A percentile compares a stretch with the other conserved stretches of the same genome.
Evolutionary conservation across 805 yeast species (phyloP).

Genomic region (Kodamaea kaohsiungensis): DNA sequence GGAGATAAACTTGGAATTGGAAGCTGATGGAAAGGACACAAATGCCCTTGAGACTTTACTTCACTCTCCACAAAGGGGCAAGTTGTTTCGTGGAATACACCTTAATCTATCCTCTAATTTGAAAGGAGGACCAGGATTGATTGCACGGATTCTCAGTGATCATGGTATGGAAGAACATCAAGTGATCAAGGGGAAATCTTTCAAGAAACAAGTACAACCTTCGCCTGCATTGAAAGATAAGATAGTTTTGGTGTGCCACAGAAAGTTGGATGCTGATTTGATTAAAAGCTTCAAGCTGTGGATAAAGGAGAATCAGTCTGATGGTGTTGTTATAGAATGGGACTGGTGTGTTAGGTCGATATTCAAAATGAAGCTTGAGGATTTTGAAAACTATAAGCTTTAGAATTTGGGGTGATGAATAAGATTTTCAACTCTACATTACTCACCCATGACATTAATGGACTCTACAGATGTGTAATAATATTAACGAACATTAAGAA

Average conservation of each 20-base stretch:
- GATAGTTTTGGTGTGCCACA: conserved; percentile 30
- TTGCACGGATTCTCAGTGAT: conserved; percentile 55
- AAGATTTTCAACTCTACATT: too few species aligned
- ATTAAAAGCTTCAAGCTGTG: conserved; percentile 22
- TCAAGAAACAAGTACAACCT: conserved; percentile 13
- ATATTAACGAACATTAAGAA: background rate
- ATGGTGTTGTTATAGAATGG: conserved; percentile 54
- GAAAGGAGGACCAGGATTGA: conserved; percentile 60
- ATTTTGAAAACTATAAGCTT: conserved; percentile 20
- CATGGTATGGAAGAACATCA: conserved; percentile 52
- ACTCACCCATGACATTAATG: too few species aligned
- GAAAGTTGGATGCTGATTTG: conserved; percentile 38
- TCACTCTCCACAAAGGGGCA: conserved; percentile 23
- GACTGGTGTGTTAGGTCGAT: conserved; percentile 62
- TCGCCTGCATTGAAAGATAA: conserved; percentile 12
- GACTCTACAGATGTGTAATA: background rate
- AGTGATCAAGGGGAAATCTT: conserved; percentile 16
- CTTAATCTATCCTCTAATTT: conserved; percentile 59
- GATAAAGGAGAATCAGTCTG: conserved; percentile 15
- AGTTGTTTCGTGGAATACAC: conserved; percentile 48
- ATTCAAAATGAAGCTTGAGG: conserved; percentile 44
- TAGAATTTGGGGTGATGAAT: too few species aligned
- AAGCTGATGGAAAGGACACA: conserved; percentile 16
- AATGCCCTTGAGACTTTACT: conserved; percentile 20
- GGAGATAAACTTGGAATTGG: conserved; percentile 35